These are phyloP conservation scores for Earliella scabrosa DNA, from an alignment of 1,284 basidiomycete species.

Conservation along the genomic window DNA sequence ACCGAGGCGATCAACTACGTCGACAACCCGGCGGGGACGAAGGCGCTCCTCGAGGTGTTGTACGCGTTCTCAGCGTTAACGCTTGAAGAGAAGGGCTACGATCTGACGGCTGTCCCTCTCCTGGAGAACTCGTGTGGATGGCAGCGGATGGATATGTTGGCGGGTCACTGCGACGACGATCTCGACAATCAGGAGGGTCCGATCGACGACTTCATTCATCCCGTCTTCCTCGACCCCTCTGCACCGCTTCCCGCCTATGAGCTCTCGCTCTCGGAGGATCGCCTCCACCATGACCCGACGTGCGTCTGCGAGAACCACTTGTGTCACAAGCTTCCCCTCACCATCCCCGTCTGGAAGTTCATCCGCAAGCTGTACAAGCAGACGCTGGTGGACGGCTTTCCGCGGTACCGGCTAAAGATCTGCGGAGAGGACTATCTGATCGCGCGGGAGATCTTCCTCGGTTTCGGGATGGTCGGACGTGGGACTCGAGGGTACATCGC, in stretches of 20 bases:
- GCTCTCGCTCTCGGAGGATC: neutral
- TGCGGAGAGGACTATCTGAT: slow-evolving; percentile 1
- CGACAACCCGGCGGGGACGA: neutral
- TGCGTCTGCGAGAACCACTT: neutral
- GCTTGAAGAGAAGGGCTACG: slow-evolving; percentile 8
- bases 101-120: slow-evolving; percentile 5
- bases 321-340: neutral
- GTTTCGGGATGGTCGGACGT: slow-evolving; percentile 3
- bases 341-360: neutral
- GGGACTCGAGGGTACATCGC: slow-evolving; percentile 14
- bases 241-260: neutral
- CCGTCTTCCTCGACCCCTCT: neutral
- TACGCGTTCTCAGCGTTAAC: too few relatives aligned
- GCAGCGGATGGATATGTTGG: slow-evolving; percentile 1
- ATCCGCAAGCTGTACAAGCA: too few relatives aligned
- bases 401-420: neutral
- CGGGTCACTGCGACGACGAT: neutral
- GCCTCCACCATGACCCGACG: neutral
- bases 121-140: neutral
- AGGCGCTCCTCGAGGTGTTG: slow-evolving; percentile 9
- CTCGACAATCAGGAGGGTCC: neutral
- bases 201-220: neutral
- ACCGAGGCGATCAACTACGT: neutral
- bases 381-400: neutral
- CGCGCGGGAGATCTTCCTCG: neutral